Evolutionary conservation across 1,284 basidiomycete species (phyloP).

Genomic region (Moesziomyces sp.): DNA sequence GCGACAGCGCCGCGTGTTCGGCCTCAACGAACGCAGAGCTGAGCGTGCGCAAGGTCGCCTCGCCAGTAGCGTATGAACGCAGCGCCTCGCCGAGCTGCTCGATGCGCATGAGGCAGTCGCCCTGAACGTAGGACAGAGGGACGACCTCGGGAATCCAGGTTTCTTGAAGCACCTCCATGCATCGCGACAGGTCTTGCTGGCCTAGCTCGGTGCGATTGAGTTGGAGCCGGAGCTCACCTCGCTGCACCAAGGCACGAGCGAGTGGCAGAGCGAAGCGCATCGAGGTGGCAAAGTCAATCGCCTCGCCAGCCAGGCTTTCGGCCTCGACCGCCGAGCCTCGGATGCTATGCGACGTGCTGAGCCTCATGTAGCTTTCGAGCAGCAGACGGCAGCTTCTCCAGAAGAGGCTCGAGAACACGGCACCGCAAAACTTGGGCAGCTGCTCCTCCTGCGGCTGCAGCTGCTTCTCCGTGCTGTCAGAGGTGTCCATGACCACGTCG

Average conservation of each 20-base stretch:
- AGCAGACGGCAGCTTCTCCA: constrained; percentile 33
- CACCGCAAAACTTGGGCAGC: constrained; percentile 35
- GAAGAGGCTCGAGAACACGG: constrained; percentile 30
- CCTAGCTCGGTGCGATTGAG: constrained; percentile 39
- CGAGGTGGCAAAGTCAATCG: constrained; percentile 49
- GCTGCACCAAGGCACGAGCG: constrained; percentile 44
- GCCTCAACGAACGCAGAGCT: constrained; percentile 31
- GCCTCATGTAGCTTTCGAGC: constrained; percentile 28
- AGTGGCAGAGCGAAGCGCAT: constrained; percentile 37
- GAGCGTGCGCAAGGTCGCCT: constrained; percentile 43
- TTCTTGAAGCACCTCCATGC: constrained; percentile 42
- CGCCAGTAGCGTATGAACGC: constrained; percentile 34
- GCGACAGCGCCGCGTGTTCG: constrained; percentile 34
- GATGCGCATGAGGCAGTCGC: constrained; percentile 46
- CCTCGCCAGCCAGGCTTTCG: constrained; percentile 55
- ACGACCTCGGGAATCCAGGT: constrained; percentile 46
- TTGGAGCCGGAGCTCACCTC: constrained; percentile 49
- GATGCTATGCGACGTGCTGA: constrained; percentile 48
- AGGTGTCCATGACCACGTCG: constrained; percentile 18
- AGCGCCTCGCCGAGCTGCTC: constrained; percentile 45
- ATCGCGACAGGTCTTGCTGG: constrained; percentile 45
- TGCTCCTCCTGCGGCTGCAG: constrained; percentile 5
- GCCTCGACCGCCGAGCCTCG: constrained; percentile 61
- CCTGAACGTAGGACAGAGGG: constrained; percentile 42
- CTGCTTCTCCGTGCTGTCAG: constrained; percentile 1